Base-by-base conservation (phyloP, 805 yeast genomes). In the Deakozyma indianensis region DNA sequence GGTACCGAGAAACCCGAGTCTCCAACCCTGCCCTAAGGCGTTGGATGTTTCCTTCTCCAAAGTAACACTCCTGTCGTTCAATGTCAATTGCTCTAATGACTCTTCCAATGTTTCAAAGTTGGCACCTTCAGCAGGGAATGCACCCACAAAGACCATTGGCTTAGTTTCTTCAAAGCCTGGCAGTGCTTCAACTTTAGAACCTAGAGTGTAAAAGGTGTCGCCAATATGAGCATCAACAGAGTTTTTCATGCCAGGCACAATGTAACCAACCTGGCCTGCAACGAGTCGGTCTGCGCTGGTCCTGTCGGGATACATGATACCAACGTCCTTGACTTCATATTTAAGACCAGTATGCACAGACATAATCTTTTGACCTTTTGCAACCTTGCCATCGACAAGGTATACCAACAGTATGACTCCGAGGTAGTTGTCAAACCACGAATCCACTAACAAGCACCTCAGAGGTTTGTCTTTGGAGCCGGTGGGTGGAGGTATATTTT, bases 61-160 rank as follows among this genome's bases (percentile, higher is more conserved):
- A 0, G 92, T 77, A 1, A 92, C 97, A 1, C 95, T 81, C 55
- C 96, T 75, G 58, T 90, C 98, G 59, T 90, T 90, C 48, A 92
- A 67, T 3, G 90, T 94, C 51, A 90, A 68, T 56, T 86, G 87
- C 54, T 81, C 84, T 62, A 90, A 77, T 59, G 87, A 81, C 55
- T 92, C 97, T 57, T 92, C 94, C 68, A 90, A 71, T 23, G 75
- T 80, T 49, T 83, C 83, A 61, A 90, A 90, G 55, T 90, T 95
- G 0, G 81, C 73, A 3, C 95, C 95, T 56, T 90, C 95, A 0
- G 96, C 92, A 0, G 98, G 97, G 55, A 86, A 90, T 0, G 97
- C 98, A 14, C 97, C 97, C 43, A 90, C 94, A 60, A 90, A 92
- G 5, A 90, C 97, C 97, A 92, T 92, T 1, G 97, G 96, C 61